Base-by-base conservation (phyloP, 2,329 filamentous ascomycete species). In the Clathrospora elynae region DNA sequence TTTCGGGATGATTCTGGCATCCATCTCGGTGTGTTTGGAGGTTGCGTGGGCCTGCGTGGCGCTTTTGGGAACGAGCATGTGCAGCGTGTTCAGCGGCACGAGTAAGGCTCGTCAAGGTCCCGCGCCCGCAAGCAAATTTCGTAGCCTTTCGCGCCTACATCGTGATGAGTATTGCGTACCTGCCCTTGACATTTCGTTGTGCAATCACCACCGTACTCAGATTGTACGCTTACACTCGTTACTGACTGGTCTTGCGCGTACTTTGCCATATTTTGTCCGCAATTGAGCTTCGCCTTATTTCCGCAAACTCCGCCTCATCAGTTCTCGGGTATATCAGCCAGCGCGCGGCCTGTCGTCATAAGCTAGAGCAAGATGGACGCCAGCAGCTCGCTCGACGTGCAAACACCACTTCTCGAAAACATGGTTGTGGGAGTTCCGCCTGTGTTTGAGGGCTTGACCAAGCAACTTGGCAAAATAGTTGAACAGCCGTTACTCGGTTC, bases 401-500 rank as follows among this genome's bases (percentile, higher is more conserved):
- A 61, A 33, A 68, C 66, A 44, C 64, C 66, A 10, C 42, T 68
- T 22, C 45, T 66, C 14, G 66, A 69, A 49, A 67, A 67, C 16
- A 68, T 71, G 65, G 63, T 66, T 14, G 50, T 63, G n/a, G 63
- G 63, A 44, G 63, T 68, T 18, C 67, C 64, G 16, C 66, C 67
- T 16, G 66, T 69, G 3, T 70, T 69, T 39, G 59, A 62, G 33
- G 63, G 64, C 8, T 49, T 70, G 39, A 68, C 62, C 14, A 61
- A 53, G 44, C 57, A 69, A 42, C 45, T 68, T 22, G 59, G 62
- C 35, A 67, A 66, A 51, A 49, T 70, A 33, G 61, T 59, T 10
- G 65, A 70, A 49, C 58, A 69, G 51, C 63, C 66, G 14, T 37
- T 67, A 25, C 51, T 68, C 11, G 62, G 57, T n/a, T 61, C 67